These are phyloP conservation scores for Didymella keratinophila DNA, from an alignment of 2,329 filamentous ascomycete genomes.

Conservation along the genomic window DNA sequence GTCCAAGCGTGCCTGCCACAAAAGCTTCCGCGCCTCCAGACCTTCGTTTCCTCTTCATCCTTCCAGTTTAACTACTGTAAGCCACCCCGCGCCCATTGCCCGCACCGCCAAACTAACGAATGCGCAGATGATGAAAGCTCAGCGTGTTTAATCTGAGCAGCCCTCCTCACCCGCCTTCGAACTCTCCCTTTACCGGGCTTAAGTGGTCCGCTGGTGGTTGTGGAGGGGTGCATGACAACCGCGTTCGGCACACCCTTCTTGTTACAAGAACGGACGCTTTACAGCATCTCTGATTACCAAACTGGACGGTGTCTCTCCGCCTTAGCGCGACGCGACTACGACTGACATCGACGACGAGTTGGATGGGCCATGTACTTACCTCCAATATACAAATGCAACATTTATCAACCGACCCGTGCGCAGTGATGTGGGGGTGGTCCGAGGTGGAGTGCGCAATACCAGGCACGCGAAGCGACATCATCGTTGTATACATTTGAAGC, in stretches of 20 bases:
- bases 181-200: conserved; percentile 90
- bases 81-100: conserved; percentile 51
- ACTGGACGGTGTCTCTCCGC: conserved; percentile 62
- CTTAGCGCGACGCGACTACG: conserved; percentile 10
- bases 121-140: conserved; percentile 97
- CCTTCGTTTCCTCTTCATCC: conserved; percentile 72
- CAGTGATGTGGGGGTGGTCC: neutral
- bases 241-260: conserved; percentile 99
- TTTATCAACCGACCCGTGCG: neutral
- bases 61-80: conserved; percentile 99
- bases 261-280: conserved; percentile 96
- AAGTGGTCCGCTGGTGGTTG: conserved; percentile 80
- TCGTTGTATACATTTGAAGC: conserved; percentile 42
- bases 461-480: neutral
- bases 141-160: conserved; percentile 94
- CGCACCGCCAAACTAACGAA: conserved; percentile 33
- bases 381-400: conserved; percentile 18
- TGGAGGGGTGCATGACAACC: conserved; percentile 85
- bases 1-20: conserved; percentile 42
- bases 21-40: conserved; percentile 40
- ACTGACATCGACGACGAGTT: conserved; percentile 8
- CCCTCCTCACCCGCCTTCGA: conserved; percentile 69
- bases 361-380: conserved; percentile 20
- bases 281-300: conserved; percentile 90
- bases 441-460: neutral